phyloP scores from a whole-genome alignment of 805 yeast species.

The Saturnispora quitensis region DNA sequence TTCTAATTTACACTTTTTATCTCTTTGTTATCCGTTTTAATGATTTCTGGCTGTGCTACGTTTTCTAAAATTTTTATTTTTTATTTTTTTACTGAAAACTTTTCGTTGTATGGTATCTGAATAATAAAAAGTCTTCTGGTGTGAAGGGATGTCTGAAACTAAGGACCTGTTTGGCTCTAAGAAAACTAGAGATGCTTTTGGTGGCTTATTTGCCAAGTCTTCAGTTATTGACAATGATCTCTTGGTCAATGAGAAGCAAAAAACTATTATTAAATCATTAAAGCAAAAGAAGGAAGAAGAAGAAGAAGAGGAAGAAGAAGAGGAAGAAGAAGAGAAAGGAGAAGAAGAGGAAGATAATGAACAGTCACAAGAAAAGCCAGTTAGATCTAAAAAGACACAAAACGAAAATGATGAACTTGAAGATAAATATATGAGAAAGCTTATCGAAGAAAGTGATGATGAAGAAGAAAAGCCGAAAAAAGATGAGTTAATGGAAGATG shows the following conservation, averaged over 20 bases:
- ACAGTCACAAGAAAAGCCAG: constrained; percentile 19
- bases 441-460: constrained; percentile 18
- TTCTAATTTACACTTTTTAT: background rate
- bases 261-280: constrained; percentile 12
- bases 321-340: constrained; percentile 16
- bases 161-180: constrained; percentile 3
- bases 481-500: constrained; percentile 9
- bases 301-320: constrained; percentile 15
- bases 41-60: constrained; percentile 3
- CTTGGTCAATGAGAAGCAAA: constrained; percentile 22
- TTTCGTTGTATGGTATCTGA: background rate
- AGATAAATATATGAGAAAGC: constrained; percentile 15
- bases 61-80: background rate
- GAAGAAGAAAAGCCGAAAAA: constrained; percentile 7
- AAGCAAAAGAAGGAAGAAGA: constrained; percentile 10
- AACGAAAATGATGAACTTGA: constrained; percentile 16
- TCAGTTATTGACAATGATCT: constrained; percentile 37
- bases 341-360: constrained; percentile 20
- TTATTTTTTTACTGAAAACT: background rate
- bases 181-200: constrained; percentile 4
- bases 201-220: constrained; percentile 29
- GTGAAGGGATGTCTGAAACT: background rate
- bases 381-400: constrained; percentile 14
- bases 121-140: background rate
- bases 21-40: background rate